Evolutionary conservation across 2,329 filamentous ascomycete species (phyloP), one percentile per base, ranked within the genome.

Genomic region (Verticillium dahliae): DNA sequence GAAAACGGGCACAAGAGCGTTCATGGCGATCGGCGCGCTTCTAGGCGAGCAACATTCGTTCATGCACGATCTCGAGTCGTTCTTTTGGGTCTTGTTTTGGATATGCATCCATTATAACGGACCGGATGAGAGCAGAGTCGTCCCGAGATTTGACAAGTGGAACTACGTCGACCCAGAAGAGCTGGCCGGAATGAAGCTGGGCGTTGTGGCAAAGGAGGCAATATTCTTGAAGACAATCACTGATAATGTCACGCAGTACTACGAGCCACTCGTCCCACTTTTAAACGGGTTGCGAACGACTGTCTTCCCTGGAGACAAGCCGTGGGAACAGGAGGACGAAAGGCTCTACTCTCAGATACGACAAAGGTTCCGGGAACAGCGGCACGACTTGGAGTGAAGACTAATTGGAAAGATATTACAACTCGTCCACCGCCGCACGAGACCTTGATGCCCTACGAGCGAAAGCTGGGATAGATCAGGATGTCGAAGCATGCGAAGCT

Each of bases 1-100:
- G 1, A 80, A 76, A 67, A 80, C 75, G 1, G 75, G 78, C 11
- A 81, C 76, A 18, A 72, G 71, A 64, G 75, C 73, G 1, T 81
- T 80, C 61, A 81, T 81, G 73, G 76, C 76, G 4, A 79, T 81
- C 61, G 74, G 77, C 0, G 70, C 70, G 2, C 74, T 82, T 50
- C 61, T 73, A 7, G 74, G 72, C 38, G 73, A 80, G 65, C 62
- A 74, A 39, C 74, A 81, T 66, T 78, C 71, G 1, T 79, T 79
- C 37, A 80, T 80, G 70, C 74, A 82, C 65, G 74, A 81, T 63
- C 71, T 80, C 9, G 76, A 81, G 65, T 82, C 75, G 3, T 80
- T 81, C 62, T 81, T 80, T 67, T 81, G 70, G 78, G 75, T 81
- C 1, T 66, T 80, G 0, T 78, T 81, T 63, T 81, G 72, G 78